Evolutionary conservation across 768 basidiomycete species (phyloP).

Genomic region (Piloderma croceum): DNA sequence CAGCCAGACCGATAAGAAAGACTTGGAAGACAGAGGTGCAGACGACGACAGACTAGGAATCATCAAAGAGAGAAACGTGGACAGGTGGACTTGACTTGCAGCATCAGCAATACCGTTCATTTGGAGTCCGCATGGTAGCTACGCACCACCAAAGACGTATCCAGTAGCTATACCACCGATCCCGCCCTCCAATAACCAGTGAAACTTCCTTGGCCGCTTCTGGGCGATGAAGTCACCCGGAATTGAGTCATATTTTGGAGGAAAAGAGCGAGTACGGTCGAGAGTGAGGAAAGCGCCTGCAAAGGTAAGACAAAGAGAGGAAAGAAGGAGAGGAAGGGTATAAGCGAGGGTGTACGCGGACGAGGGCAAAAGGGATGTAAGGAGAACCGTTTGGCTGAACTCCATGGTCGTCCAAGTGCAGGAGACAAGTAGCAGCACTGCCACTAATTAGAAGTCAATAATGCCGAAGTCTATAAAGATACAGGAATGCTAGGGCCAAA

Average conservation of each 20-base stretch:
- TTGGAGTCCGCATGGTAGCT: background rate
- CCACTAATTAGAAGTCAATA: too few species aligned
- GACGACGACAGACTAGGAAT: constrained; percentile 47
- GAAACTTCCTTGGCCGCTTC: constrained; percentile 19
- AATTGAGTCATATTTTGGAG: constrained; percentile 32
- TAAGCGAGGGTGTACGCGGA: constrained; percentile 51
- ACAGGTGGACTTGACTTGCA: constrained; percentile 41
- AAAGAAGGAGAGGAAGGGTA: constrained; percentile 51
- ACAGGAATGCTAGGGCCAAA: too few species aligned
- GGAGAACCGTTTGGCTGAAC: too few species aligned
- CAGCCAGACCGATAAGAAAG: constrained; percentile 59
- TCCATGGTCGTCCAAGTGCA: too few species aligned
- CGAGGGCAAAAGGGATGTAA: constrained; percentile 46
- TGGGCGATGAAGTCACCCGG: constrained; percentile 32
- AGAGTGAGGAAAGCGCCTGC: constrained; percentile 70
- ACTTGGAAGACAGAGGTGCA: constrained; percentile 36
- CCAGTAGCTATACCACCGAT: constrained; percentile 56
- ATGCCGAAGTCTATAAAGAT: too few species aligned
- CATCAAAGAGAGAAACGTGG: constrained; percentile 55
- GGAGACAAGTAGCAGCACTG: too few species aligned
- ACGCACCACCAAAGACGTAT: constrained; percentile 55
- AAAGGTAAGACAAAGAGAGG: constrained; percentile 54
- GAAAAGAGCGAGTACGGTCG: constrained; percentile 62
- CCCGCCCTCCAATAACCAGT: constrained; percentile 51
- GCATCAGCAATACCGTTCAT: constrained; percentile 1